Evolutionary conservation across 345 rosid genomes (phyloP).

Genomic region (Dovyalis caffra): DNA sequence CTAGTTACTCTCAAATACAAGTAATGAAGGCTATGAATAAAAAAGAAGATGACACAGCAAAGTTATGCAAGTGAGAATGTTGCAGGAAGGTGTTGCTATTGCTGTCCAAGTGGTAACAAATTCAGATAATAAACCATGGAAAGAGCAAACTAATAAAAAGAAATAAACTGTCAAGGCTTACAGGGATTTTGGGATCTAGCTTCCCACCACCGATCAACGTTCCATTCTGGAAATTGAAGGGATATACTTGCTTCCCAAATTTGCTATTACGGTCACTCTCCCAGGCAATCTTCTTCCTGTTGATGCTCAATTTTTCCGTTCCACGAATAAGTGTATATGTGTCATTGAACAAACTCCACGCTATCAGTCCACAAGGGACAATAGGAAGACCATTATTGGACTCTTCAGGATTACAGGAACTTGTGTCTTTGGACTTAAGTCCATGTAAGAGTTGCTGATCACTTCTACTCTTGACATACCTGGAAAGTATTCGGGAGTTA

Average conservation of each 20-base stretch:
- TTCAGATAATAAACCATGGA: neutral
- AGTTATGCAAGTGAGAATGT: neutral
- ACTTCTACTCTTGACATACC: slow-evolving; percentile 86
- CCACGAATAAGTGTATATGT: slow-evolving; percentile 57
- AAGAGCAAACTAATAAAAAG: neutral
- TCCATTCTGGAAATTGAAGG: slow-evolving; percentile 76
- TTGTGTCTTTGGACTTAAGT: slow-evolving; percentile 38
- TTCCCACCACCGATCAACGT: slow-evolving; percentile 71
- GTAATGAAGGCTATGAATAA: neutral
- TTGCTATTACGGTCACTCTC: slow-evolving; percentile 75
- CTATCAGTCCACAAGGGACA: slow-evolving; percentile 77
- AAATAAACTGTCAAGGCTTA: slow-evolving; percentile 26
- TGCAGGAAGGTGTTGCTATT: too few species aligned
- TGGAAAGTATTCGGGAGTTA: slow-evolving; percentile 23
- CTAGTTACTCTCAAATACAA: neutral
- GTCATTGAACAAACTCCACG: slow-evolving; percentile 92
- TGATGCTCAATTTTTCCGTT: slow-evolving; percentile 39
- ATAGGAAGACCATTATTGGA: slow-evolving; percentile 54
- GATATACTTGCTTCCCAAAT: slow-evolving; percentile 76
- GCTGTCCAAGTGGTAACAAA: neutral
- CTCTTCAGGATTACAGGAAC: slow-evolving; percentile 71
- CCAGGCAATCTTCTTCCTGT: slow-evolving; percentile 71
- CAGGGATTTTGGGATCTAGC: slow-evolving; percentile 59
- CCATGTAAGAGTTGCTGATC: slow-evolving; percentile 72
- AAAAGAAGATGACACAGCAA: neutral